These are phyloP conservation scores for Sorghum bicolor DNA, from an alignment of 176 grass and related monocot species.

Conservation along the genomic window Sorghum_bicolor_NCBIv3 NC_012872.2:2642501-2643000, in stretches of 20 bases:
- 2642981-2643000: not conserved
- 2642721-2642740: conserved; percentile 73
- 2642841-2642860: conserved; percentile 30
- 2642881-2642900: not conserved
- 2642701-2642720: conserved; percentile 55
- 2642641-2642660: not conserved
- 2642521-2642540: not conserved
- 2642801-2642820: conserved; percentile 80
- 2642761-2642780: conserved; percentile 12
- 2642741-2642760: conserved; percentile 31
- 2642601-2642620: not conserved
- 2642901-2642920: not conserved
- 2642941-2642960: not conserved
- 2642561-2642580: no score
- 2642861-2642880: not conserved
- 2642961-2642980: not conserved
- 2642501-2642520: not conserved
- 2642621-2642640: not conserved
- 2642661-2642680: conserved; percentile 21
- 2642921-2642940: not conserved
- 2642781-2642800: conserved; percentile 57
- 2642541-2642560: no score
- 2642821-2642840: conserved; percentile 56
- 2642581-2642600: not conserved
- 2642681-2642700: conserved; percentile 36